phyloP scores from a whole-genome alignment of 192 early-diverging fungal species.

The Lobulomyces angularis region DNA sequence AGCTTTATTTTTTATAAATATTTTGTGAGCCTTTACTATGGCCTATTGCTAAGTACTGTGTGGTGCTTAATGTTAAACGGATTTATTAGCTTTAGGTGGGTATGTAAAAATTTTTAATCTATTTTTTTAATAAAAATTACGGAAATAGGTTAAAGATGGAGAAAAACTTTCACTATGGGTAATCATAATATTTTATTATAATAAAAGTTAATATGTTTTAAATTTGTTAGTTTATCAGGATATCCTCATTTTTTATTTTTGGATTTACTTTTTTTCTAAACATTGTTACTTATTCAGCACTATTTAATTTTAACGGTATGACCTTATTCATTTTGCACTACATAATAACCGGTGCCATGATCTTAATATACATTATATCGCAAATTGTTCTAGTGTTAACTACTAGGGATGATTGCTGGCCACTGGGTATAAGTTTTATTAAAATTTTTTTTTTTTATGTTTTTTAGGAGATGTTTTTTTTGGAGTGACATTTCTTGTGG shows the following conservation, averaged over 20 bases:
- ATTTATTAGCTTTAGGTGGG: constrained; percentile 94
- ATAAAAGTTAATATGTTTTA: constrained; percentile 1
- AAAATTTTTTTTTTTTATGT: constrained; percentile 3
- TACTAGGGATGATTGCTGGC: constrained; percentile 93
- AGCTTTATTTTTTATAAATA: constrained; percentile 53
- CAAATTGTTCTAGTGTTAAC: constrained; percentile 91
- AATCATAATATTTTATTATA: constrained; percentile 9
- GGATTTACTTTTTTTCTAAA: constrained; percentile 62
- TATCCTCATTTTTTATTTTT: constrained; percentile 71
- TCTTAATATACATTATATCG: constrained; percentile 74
- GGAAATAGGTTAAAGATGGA: constrained; percentile 92
- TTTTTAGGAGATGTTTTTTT: constrained; percentile 67
- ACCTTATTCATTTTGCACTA: constrained; percentile 77
- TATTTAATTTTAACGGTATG: constrained; percentile 43
- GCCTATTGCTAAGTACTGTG: too few relatives aligned
- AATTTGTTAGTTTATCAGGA: constrained; percentile 58
- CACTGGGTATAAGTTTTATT: constrained; percentile 45
- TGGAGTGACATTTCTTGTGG: constrained; percentile 72
- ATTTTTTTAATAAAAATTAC: too few relatives aligned
- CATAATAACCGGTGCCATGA: constrained; percentile 68
- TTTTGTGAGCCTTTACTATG: too few relatives aligned
- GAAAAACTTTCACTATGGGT: constrained; percentile 89
- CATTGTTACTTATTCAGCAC: constrained; percentile 66
- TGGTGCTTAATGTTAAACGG: constrained; percentile 92
- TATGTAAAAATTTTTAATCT: too few relatives aligned